Percentiles rank a stretch among this genome's conserved stretches.
phyloP scores from a whole-genome alignment of 257 asterid species.

The Gentiana dahurica region DNA sequence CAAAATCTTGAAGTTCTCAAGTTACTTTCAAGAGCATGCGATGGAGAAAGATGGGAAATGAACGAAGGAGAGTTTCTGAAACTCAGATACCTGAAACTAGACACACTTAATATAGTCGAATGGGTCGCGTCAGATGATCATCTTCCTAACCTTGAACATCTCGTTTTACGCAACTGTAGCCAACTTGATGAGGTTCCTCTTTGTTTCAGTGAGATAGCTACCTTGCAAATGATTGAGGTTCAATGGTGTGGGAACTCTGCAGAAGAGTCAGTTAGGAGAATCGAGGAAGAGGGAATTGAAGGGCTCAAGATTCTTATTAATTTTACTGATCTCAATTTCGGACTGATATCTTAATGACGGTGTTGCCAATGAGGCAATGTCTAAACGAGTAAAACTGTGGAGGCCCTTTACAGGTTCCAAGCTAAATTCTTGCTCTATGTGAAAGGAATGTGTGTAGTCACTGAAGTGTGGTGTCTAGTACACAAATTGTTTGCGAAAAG shows the following conservation, averaged over 20 bases:
- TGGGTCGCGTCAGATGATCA: background rate
- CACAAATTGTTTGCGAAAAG: too few species aligned
- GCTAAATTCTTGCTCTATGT: too few species aligned
- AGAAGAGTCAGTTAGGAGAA: background rate
- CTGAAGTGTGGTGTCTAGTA: too few species aligned
- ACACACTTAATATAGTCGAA: background rate
- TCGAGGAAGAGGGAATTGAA: conserved; percentile 1
- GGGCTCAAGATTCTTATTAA: background rate
- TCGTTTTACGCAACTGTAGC: background rate
- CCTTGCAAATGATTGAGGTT: conserved; percentile 2
- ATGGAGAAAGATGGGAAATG: conserved; percentile 2
- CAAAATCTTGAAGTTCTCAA: conserved; percentile 6
- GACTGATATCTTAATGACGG: background rate
- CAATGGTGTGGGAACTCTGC: background rate
- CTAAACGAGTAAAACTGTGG: too few species aligned
- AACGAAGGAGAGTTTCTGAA: background rate
- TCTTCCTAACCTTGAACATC: conserved; percentile 3
- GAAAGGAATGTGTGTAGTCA: too few species aligned
- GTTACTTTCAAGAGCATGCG: background rate
- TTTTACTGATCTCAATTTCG: background rate
- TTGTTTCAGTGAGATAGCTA: background rate
- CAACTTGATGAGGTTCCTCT: background rate
- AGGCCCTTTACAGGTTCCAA: too few species aligned
- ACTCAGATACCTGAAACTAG: conserved; percentile 1
- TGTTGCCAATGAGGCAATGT: background rate